Evolutionary conservation across 83 land plant species (phyloP), one percentile per base, ranked within the genome.

Genomic region (Isoetes engelmannii): DNA sequence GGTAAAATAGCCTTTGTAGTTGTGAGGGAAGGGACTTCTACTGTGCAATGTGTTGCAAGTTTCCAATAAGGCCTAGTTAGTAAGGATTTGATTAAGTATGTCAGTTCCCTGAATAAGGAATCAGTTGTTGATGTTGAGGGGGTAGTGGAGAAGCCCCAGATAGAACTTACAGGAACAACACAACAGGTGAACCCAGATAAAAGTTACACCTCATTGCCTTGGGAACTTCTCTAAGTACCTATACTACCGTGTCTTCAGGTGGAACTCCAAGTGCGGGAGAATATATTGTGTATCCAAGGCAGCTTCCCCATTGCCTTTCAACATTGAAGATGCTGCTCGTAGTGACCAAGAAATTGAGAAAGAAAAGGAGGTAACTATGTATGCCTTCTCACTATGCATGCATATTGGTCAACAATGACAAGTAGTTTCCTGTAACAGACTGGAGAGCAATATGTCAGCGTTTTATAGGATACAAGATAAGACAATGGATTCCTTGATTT

Each of bases 311-410:
- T 74, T 92, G 15, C 98, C 98, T 20, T 68, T 93, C 64, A 89
- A 78, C 51, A 77, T 90, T 43, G 98, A 93, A 67, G 98, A 93
- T 87, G 96, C 96, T 69, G 81, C 98, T 58, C 80, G 98, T 44
- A 93, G 98, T 83, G 96, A 93, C 41, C 73, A 10, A 45, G 98
- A 88, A 7, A 80, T 86, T 63, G 86, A 84, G 61, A 80, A 81
- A 63, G 96, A 84, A 41, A 81, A 77, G 74, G 61, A 88, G 84
- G 91, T 83, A 5, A 47, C 74, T 20, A 45, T 28, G 37, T 28
- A 28, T 28, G 37, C 37, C 37, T 28, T 28, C 2, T 28, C 37
- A 28, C 3, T 51, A 51, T 10, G 54, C 54, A 12, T 0, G 54
- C n/a, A 3, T 12, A 12, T 51, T 51, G 54, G n/a, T n/a, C 12